Percentiles rank a stretch among this genome's conserved stretches.
Conservation (phyloP, 768 basidiomycete genomes). For the Boletus subparvulus region DNA sequence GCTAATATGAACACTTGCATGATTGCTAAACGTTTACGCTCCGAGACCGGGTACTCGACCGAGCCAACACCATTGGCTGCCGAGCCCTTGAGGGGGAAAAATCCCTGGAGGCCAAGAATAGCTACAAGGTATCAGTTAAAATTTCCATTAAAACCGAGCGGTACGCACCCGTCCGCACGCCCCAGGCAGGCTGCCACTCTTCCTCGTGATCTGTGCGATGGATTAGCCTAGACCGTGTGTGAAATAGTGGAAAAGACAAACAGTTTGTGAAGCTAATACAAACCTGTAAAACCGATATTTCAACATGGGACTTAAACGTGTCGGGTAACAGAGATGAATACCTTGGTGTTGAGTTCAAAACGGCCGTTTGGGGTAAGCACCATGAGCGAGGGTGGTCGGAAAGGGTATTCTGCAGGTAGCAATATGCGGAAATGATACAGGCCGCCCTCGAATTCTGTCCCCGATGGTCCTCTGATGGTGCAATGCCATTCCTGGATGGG, state of each 20-base stretch:
- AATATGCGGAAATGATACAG: conserved; percentile 94
- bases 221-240: conserved; percentile 30
- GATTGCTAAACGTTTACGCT: conserved; percentile 75
- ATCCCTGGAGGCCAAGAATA: conserved; percentile 85
- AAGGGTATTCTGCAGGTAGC: conserved; percentile 92
- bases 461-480: conserved; percentile 85
- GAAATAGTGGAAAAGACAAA: conserved; percentile 40
- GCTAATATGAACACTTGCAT: conserved; percentile 50
- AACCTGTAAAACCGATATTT: conserved; percentile 49
- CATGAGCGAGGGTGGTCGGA: conserved; percentile 94
- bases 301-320: conserved; percentile 13
- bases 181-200: conserved; percentile 98
- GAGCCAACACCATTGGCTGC: conserved; percentile 87
- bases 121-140: conserved; percentile 44
- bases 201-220: conserved; percentile 79
- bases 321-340: conserved; percentile 34
- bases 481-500: conserved; percentile 86
- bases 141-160: conserved; percentile 11
- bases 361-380: conserved; percentile 96
- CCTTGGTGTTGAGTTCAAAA: conserved; percentile 95
- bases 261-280: conserved; percentile 93
- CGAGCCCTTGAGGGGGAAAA: conserved; percentile 87
- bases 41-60: conserved; percentile 70
- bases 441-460: conserved; percentile 91
- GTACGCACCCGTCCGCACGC: conserved; percentile 81